These are phyloP conservation scores for Apiospora hydei DNA, from an alignment of 2,329 filamentous ascomycete genomes.

Conservation along the genomic window DNA sequence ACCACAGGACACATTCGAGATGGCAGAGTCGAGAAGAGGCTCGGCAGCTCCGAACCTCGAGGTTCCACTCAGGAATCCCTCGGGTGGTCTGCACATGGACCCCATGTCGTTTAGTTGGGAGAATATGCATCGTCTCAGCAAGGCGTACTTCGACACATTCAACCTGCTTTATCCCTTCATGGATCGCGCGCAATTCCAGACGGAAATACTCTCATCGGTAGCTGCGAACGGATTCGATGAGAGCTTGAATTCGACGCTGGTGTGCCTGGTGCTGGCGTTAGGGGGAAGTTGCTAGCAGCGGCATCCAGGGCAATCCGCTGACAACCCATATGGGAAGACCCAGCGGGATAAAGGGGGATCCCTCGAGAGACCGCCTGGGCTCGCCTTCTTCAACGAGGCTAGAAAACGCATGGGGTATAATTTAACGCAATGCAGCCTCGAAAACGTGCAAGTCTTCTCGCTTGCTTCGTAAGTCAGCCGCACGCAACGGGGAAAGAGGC, in stretches of 20 bases:
- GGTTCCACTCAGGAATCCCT: conserved; percentile 28
- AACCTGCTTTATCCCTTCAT: conserved; percentile 66
- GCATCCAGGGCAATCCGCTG: conserved; percentile 54
- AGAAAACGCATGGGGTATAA: conserved; percentile 65
- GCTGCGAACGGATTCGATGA: conserved; percentile 57
- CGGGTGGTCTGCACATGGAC: conserved; percentile 29
- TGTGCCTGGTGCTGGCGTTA: conserved; percentile 64
- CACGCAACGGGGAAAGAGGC: background rate
- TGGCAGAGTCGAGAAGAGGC: conserved; percentile 29
- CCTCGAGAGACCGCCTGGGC: conserved; percentile 58
- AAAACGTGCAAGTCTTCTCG: conserved; percentile 65
- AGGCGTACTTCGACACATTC: conserved; percentile 65
- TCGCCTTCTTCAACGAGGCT: conserved; percentile 69
- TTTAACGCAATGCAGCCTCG: conserved; percentile 60
- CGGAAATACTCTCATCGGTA: conserved; percentile 53
- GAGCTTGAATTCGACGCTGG: conserved; percentile 57
- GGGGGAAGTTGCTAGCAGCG: conserved; percentile 65
- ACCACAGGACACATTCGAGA: conserved; percentile 31
- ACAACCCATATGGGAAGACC: conserved; percentile 40
- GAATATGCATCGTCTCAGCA: conserved; percentile 57
- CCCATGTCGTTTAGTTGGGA: conserved; percentile 51
- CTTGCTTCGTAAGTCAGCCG: conserved; percentile 56
- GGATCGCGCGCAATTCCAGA: conserved; percentile 62
- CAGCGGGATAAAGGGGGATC: conserved; percentile 61
- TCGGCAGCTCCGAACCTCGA: conserved; percentile 29